Base-by-base conservation (phyloP, 2,329 filamentous ascomycete species). In the Arthroderma uncinatum region DNA sequence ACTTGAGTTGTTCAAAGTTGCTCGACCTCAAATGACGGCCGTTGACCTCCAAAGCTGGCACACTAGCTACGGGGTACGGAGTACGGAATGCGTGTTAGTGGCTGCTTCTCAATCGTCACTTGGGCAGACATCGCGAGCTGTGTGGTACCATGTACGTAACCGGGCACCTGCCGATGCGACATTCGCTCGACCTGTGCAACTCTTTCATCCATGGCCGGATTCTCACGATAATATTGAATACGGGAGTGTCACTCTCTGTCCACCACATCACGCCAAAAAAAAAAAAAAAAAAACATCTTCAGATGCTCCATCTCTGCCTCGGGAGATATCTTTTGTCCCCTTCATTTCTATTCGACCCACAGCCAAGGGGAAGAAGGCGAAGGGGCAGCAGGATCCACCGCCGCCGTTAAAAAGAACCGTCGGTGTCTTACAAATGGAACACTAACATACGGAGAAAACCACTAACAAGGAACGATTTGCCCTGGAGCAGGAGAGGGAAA, bases 1-100 rank as follows among this genome's bases (percentile, higher is more conserved):
- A 33, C 47, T 16, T 50, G 47, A 33, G 47, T 50, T 30, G 47
- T 50, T 50, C 47, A n/a, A 50, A 50, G 47, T 50, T 47, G 40
- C 47, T 50, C 25, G 47, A 33, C 47, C 33, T 30, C 47, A 47
- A 47, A 47, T 9, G 12, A 36, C 40, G 21, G 40, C 40, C 40
- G 40, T 28, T 23, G 40, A 21, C 34, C n/a, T n/a, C 39, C 6
- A 42, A 33, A 50, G 47, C 47, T 16, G 47, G 25, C 14, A 48
- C 33, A 33, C 47, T 50, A 50, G 25, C 28, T 50, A 47, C 19
- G 40, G 40, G 40, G 40, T 47, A 47, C 40, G 40, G 40, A 47
- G 40, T 47, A 47, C 40, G 21, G 40, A 47, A 9, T 47, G 19
- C 23, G 10, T 23, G 19, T 47, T 23, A 14, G 47, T 50, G 47